Evolutionary conservation across 2,329 filamentous ascomycete genomes (phyloP).

Genomic region (Aspergillus thermomutatus): DNA sequence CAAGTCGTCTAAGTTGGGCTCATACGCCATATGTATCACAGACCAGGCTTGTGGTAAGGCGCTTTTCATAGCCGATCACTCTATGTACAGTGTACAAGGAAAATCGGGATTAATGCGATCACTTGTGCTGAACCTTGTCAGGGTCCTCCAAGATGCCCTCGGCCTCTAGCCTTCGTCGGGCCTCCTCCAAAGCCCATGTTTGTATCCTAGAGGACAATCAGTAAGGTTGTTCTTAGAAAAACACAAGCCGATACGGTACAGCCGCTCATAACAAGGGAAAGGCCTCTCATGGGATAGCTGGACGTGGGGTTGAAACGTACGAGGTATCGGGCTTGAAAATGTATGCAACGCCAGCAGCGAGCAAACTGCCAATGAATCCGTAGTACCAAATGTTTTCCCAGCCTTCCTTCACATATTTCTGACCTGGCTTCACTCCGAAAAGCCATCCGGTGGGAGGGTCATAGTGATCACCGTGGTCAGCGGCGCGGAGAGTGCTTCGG

Average conservation of each 20-base stretch:
- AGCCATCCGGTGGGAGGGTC: slow-evolving; percentile 90
- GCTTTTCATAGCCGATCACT: slow-evolving; percentile 30
- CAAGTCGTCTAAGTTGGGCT: slow-evolving; percentile 33
- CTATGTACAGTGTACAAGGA: slow-evolving; percentile 43
- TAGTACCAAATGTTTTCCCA: slow-evolving; percentile 88
- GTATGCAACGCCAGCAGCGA: slow-evolving; percentile 73
- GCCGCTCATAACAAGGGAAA: neutral
- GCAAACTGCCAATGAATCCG: slow-evolving; percentile 76
- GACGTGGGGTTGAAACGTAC: slow-evolving; percentile 58
- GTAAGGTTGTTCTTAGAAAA: slow-evolving; percentile 4
- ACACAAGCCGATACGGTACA: neutral
- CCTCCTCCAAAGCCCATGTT: slow-evolving; percentile 98
- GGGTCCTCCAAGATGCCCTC: slow-evolving; percentile 91
- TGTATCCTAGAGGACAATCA: slow-evolving; percentile 69
- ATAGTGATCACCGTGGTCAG: slow-evolving; percentile 71
- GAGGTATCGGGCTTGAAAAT: slow-evolving; percentile 98
- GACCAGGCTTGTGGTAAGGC: slow-evolving; percentile 29
- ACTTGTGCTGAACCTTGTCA: slow-evolving; percentile 55
- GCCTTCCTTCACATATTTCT: slow-evolving; percentile 93
- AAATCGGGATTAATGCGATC: slow-evolving; percentile 20
- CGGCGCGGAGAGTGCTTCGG: slow-evolving; percentile 37
- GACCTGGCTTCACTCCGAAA: slow-evolving; percentile 87
- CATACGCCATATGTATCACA: slow-evolving; percentile 29
- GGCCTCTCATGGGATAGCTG: neutral
- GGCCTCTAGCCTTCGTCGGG: slow-evolving; percentile 86